Evolutionary conservation across 257 asterid genomes (phyloP).

Genomic region (Gardenia jasminoides): DNA sequence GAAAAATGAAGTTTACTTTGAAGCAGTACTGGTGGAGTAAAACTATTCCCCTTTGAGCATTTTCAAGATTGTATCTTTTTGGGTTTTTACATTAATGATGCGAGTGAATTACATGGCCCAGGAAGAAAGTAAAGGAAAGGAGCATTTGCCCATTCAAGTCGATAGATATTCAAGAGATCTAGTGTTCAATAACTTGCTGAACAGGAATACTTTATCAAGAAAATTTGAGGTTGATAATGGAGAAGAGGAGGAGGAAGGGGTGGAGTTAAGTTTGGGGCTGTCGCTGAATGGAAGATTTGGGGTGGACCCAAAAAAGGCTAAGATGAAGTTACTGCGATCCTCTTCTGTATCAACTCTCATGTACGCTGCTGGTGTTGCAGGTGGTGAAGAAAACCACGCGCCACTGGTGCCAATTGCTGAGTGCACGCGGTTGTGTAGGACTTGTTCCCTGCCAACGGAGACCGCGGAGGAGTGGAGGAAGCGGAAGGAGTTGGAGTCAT

Average conservation of each 20-base stretch:
- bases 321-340: constrained; percentile 48
- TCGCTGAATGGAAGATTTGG: constrained; percentile 82
- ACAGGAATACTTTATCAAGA: constrained; percentile 6
- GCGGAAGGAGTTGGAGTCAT: constrained; percentile 61
- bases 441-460: constrained; percentile 63
- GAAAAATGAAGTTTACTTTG: constrained; percentile 26
- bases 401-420: constrained; percentile 22
- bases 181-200: constrained; percentile 21
- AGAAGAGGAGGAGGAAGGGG: constrained; percentile 29
- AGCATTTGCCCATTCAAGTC: constrained; percentile 16
- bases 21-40: background rate
- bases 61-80: constrained; percentile 7
- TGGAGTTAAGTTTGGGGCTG: constrained; percentile 74
- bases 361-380: constrained; percentile 14
- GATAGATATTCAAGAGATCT: constrained; percentile 41
- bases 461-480: constrained; percentile 57
- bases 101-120: constrained; percentile 32
- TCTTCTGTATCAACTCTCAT: constrained; percentile 46
- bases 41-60: background rate
- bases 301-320: constrained; percentile 54
- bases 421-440: constrained; percentile 47
- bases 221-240: background rate
- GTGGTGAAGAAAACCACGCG: constrained; percentile 20
- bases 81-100: background rate
- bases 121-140: constrained; percentile 22